These are phyloP conservation scores for Fragaria iinumae DNA, from an alignment of 306 rosid genomes.

Conservation along the genomic window DNA sequence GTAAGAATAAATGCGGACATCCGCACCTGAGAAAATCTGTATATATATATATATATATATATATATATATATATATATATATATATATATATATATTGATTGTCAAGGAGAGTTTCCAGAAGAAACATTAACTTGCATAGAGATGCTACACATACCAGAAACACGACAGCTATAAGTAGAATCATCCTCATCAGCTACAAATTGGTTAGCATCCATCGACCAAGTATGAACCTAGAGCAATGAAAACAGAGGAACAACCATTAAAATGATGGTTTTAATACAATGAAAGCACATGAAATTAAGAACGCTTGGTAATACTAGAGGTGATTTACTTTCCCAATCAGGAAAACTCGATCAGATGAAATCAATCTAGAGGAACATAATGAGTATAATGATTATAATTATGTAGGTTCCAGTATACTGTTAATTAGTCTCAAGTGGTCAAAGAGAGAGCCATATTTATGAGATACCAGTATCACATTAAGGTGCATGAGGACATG, in stretches of 20 bases:
- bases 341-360: neutral
- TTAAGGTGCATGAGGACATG: neutral
- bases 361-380: neutral
- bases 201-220: conserved; percentile 81
- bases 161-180: conserved; percentile 76
- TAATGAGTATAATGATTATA: neutral
- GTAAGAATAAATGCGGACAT: too few species aligned
- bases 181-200: conserved; percentile 90
- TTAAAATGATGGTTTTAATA: neutral
- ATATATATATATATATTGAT: neutral
- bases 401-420: neutral
- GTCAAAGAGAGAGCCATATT: neutral
- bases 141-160: conserved; percentile 63
- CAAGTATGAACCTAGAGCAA: conserved; percentile 62
- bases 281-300: neutral
- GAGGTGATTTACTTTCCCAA: neutral
- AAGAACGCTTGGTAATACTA: neutral
- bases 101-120: too few species aligned
- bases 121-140: neutral
- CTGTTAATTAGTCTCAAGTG: neutral
- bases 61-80: neutral
- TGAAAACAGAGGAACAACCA: conserved; percentile 4
- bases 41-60: too few species aligned
- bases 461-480: neutral
- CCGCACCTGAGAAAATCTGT: too few species aligned